Evolutionary conservation across 1,284 basidiomycete genomes (phyloP), one percentile per base, ranked within the genome.

Genomic region (Taiwanofungus camphoratus): DNA sequence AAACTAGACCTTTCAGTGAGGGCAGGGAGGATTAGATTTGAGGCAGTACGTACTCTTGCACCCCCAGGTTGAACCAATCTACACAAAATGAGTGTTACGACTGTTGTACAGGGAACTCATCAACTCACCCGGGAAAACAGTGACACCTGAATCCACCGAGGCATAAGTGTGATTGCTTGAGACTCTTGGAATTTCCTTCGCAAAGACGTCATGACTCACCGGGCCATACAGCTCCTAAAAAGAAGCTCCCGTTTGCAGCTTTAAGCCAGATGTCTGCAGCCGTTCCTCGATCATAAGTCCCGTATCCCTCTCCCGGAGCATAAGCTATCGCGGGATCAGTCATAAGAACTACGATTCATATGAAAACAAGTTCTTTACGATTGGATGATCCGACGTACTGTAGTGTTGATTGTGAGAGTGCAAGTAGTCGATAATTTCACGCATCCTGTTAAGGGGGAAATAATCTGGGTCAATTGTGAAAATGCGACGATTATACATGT

Each of bases 291-390:
- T 78, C 68, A 50, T 74, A 86, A 0, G 81, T 60, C 2, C 61
- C 68, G 48, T 85, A 84, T 22, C 58, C 66, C 35, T 70, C 60
- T 15, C 63, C 65, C 1, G 76, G 71, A 8, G 71, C 53, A 44
- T 73, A 76, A 0, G 70, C 79, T 0, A 84, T 69, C 2, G 82
- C 82, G n/a, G 84, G 83, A 57, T 87, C 83, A 2, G 80, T 82
- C 82, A 86, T 87, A 35, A 85, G 57, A 19, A 85, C 79, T 82
- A 48, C 2, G 9, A 41, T 6, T 31, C 32, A 36, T 21, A 24
- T 27, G 19, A 19, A 39, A n/a, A n/a, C n/a, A n/a, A n/a, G n/a
- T n/a, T n/a, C n/a, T 42, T 16, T n/a, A 16, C 34, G 16, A 34
- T 16, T 9, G 30, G 24, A 20, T 33, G 16, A 34, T 27, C 4